A percentile compares a stretch with the other conserved stretches of the same genome.
Conservation (phyloP, 2,329 filamentous ascomycete genomes). For the Escovopsis sp. region DNA sequence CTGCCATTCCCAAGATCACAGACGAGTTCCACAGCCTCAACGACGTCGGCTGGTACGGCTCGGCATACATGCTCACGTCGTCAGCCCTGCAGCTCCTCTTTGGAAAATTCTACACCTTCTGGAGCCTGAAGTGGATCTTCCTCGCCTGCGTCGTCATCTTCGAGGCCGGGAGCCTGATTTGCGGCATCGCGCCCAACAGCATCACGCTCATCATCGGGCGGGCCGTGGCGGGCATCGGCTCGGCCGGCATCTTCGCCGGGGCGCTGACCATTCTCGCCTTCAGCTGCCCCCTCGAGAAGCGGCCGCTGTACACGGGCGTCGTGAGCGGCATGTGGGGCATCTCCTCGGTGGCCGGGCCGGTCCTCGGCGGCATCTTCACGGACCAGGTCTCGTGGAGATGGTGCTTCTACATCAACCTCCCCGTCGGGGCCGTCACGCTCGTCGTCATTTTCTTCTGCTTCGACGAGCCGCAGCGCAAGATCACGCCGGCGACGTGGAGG, state of each 20-base stretch:
- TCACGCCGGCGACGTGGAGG: conserved; percentile 14
- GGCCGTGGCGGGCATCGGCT: conserved; percentile 27
- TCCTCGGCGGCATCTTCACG: conserved; percentile 23
- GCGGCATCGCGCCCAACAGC: conserved; percentile 20
- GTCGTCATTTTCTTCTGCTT: conserved; percentile 18
- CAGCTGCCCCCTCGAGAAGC: conserved; percentile 10
- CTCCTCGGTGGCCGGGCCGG: conserved; percentile 16
- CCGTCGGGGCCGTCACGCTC: conserved; percentile 16
- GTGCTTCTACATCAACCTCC: conserved; percentile 27
- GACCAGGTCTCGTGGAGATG: conserved; percentile 23
- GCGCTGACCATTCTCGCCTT: conserved; percentile 30
- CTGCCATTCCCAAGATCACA: conserved; percentile 35
- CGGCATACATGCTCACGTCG: conserved; percentile 29
- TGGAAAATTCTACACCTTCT: conserved; percentile 30
- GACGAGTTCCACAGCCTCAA: conserved; percentile 28
- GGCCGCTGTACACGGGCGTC: conserved; percentile 12
- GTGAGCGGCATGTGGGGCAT: conserved; percentile 11
- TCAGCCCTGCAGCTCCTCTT: conserved; percentile 23
- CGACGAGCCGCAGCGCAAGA: conserved; percentile 16
- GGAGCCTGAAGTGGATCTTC: conserved; percentile 30
- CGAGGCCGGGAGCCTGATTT: conserved; percentile 35
- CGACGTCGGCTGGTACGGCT: conserved; percentile 39
- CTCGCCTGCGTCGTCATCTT: conserved; percentile 30
- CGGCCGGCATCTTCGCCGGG: conserved; percentile 29
- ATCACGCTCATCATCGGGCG: conserved; percentile 29